These are phyloP conservation scores for Plicaturopsis crispa DNA, from an alignment of 768 basidiomycete species.

Conservation along the genomic window DNA sequence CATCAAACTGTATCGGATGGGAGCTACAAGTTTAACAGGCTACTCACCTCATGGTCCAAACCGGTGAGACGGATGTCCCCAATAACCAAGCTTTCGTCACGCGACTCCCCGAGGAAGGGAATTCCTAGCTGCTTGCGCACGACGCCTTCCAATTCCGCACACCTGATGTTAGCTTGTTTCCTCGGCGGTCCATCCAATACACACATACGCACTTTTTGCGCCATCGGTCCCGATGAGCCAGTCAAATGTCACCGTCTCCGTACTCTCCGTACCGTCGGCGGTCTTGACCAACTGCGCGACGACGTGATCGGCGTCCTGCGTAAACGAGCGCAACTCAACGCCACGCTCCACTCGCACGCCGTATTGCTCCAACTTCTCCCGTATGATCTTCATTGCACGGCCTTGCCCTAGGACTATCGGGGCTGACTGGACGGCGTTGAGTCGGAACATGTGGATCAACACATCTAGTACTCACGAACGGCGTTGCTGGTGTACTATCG, in stretches of 20 bases:
- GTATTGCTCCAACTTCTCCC: conserved; percentile 22
- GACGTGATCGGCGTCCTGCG: conserved; percentile 27
- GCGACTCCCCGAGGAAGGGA: conserved; percentile 32
- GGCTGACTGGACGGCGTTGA: conserved; percentile 11
- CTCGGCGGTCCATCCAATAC: too few relatives aligned
- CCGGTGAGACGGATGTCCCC: too few relatives aligned
- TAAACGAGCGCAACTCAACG: conserved; percentile 36
- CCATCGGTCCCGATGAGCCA: conserved; percentile 40
- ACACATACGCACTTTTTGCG: too few relatives aligned
- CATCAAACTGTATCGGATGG: too few relatives aligned
- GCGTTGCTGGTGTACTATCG: conserved; percentile 13
- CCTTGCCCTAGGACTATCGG: conserved; percentile 17
- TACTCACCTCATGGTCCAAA: too few relatives aligned
- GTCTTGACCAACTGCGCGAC: conserved; percentile 17
- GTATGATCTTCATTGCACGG: conserved; percentile 26
- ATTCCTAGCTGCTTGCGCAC: conserved; percentile 34
- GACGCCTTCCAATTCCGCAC: too few relatives aligned
- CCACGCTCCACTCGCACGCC: conserved; percentile 32
- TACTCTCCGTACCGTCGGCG: conserved; percentile 11
- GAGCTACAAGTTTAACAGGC: too few relatives aligned
- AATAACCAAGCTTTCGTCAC: conserved; percentile 28
- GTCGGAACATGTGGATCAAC: background rate
- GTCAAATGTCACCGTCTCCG: conserved; percentile 22
- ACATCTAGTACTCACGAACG: conserved; percentile 6
- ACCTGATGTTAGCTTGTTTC: too few relatives aligned